phyloP scores from a whole-genome alignment of 331 rosid species.

The Erythrophleum ivorense region DNA sequence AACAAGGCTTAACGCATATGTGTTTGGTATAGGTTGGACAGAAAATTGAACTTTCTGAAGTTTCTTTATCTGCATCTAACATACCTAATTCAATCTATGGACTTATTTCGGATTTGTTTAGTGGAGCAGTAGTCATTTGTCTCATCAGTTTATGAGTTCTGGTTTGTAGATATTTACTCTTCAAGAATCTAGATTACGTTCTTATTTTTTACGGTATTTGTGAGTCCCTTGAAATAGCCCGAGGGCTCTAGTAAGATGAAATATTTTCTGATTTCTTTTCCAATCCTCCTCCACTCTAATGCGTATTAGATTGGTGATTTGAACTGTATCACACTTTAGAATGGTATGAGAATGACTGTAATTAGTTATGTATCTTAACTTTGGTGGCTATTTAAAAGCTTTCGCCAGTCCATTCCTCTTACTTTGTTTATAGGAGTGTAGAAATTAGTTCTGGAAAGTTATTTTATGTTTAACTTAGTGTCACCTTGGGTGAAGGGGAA shows the following conservation, averaged over 20 bases:
- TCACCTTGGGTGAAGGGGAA: conserved; percentile 10
- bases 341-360: neutral
- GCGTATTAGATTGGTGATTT: neutral
- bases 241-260: neutral
- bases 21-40: neutral
- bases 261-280: too few relatives aligned
- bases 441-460: neutral
- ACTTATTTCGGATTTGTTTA: neutral
- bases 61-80: neutral
- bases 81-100: neutral
- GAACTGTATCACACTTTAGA: neutral
- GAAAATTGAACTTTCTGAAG: neutral
- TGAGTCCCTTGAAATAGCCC: neutral
- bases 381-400: neutral
- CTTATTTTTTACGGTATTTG: neutral
- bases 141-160: neutral
- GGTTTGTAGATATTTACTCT: neutral
- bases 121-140: neutral
- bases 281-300: neutral
- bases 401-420: too few relatives aligned
- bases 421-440: neutral
- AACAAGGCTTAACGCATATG: neutral
- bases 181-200: neutral
- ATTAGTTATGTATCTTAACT: neutral
- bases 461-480: neutral